phyloP scores from a whole-genome alignment of 139 green algal genomes.

The Tetradesmus lagerheimii region DNA sequence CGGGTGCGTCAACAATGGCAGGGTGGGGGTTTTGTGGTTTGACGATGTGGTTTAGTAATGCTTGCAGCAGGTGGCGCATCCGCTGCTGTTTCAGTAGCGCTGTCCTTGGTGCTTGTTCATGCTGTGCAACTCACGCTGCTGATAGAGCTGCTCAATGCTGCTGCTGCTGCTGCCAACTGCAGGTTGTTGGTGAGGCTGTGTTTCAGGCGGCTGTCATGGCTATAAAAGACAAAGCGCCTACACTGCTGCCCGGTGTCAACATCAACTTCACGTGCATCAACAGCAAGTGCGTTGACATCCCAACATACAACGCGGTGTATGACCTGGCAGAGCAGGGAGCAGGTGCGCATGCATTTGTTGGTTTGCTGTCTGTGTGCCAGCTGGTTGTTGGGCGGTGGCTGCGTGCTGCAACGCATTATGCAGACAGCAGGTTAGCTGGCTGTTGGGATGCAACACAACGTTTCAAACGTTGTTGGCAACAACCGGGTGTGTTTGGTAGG shows the following conservation, averaged over 20 bases:
- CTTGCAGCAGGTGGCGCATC: too few species aligned
- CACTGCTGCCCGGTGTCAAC: neutral
- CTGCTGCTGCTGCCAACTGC: neutral
- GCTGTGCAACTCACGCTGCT: too few species aligned
- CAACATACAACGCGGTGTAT: neutral
- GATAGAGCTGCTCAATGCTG: neutral
- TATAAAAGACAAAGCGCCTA: neutral
- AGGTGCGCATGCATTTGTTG: too few species aligned
- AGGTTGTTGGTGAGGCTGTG: neutral
- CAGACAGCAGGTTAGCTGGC: too few species aligned
- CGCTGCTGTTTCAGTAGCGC: too few species aligned
- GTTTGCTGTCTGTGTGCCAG: too few species aligned
- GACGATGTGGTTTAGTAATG: too few species aligned
- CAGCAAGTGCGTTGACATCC: neutral
- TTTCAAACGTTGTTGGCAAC: too few species aligned
- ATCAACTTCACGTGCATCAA: neutral
- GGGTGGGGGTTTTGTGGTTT: neutral
- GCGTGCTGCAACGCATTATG: too few species aligned
- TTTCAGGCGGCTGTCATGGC: neutral
- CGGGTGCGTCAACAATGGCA: neutral
- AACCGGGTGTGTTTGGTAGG: too few species aligned
- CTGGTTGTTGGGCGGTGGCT: too few species aligned
- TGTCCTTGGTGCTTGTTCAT: neutral
- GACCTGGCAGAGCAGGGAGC: neutral
- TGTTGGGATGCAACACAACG: too few species aligned